Evolutionary conservation across 148 eudicot species (phyloP).

Genomic region (Suaeda aralocaspica): DNA sequence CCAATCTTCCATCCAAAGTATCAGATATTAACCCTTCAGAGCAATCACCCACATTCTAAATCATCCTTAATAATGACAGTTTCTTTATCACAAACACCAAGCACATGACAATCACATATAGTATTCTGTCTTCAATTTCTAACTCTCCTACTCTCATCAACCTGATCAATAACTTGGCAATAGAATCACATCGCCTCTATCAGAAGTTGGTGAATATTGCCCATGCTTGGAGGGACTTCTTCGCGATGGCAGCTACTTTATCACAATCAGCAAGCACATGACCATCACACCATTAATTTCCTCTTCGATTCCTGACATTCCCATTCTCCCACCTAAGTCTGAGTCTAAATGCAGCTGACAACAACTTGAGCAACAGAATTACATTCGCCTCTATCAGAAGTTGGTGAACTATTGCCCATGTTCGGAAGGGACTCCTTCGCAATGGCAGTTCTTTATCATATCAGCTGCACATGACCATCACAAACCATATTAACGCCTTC

Average conservation of each 20-base stretch:
- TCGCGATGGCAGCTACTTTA: neutral
- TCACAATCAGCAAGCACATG: neutral
- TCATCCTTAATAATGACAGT: too few relatives aligned
- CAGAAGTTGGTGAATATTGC: too few relatives aligned
- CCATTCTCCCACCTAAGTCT: constrained; percentile 12
- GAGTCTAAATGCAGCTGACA: constrained; percentile 7
- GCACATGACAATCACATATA: too few relatives aligned
- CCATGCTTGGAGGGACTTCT: too few relatives aligned
- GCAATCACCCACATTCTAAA: constrained; percentile 10
- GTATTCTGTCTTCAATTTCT: too few relatives aligned
- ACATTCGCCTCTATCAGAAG: neutral
- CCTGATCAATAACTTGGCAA: too few relatives aligned
- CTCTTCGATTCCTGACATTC: neutral
- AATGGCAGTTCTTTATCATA: too few relatives aligned
- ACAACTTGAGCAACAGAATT: neutral
- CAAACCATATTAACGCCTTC: too few relatives aligned
- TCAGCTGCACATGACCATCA: too few relatives aligned
- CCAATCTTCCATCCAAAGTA: constrained; percentile 11
- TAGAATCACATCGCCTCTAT: too few relatives aligned
- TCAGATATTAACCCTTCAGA: constrained; percentile 4
- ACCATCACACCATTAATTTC: neutral
- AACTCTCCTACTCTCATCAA: too few relatives aligned
- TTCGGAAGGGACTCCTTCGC: constrained; percentile 1
- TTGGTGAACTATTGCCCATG: neutral
- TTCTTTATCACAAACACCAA: too few relatives aligned